A percentile compares a stretch with the other conserved stretches of the same genome.
Evolutionary conservation across 176 grass and related monocot species (phyloP).

Genomic region (Ampelocalamus luodianensis): DNA sequence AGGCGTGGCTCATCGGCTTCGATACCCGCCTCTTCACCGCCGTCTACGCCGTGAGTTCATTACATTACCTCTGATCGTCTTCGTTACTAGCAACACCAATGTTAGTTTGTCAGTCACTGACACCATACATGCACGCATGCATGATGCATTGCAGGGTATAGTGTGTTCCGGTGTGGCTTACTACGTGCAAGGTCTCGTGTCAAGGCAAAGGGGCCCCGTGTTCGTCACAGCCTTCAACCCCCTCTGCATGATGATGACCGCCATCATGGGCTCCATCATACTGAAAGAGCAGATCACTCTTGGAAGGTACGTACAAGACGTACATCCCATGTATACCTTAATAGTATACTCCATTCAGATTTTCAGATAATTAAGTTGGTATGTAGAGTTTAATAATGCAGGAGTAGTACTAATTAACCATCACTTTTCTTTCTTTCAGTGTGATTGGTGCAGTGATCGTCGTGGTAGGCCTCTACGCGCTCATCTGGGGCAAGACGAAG

Average conservation of each 20-base stretch:
- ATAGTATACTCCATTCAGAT: not conserved
- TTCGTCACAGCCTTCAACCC: slow-evolving; percentile 97
- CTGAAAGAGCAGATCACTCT: slow-evolving; percentile 79
- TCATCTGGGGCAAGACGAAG: slow-evolving; percentile 91
- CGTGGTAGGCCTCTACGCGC: slow-evolving; percentile 78
- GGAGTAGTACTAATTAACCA: slow-evolving; percentile 24
- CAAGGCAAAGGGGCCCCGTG: slow-evolving; percentile 77
- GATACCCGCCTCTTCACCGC: slow-evolving; percentile 88
- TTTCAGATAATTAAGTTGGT: not conserved
- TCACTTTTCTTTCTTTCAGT: slow-evolving; percentile 43
- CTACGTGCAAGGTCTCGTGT: slow-evolving; percentile 88
- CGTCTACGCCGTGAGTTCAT: slow-evolving; percentile 69
- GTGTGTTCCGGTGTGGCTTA: slow-evolving; percentile 90
- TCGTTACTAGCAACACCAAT: not conserved
- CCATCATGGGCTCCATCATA: slow-evolving; percentile 79
- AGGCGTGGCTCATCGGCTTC: slow-evolving; percentile 79
- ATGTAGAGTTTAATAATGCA: not conserved
- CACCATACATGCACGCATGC: not conserved
- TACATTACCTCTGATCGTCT: not conserved
- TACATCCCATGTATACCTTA: not conserved
- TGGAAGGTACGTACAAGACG: slow-evolving; percentile 63
- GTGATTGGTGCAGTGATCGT: slow-evolving; percentile 88
- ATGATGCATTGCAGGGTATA: slow-evolving; percentile 60
- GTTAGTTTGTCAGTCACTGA: not conserved
- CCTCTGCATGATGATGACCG: slow-evolving; percentile 96